Evolutionary conservation across 1,284 basidiomycete genomes (phyloP).

Genomic region (Ceratobasidium papillatum): DNA sequence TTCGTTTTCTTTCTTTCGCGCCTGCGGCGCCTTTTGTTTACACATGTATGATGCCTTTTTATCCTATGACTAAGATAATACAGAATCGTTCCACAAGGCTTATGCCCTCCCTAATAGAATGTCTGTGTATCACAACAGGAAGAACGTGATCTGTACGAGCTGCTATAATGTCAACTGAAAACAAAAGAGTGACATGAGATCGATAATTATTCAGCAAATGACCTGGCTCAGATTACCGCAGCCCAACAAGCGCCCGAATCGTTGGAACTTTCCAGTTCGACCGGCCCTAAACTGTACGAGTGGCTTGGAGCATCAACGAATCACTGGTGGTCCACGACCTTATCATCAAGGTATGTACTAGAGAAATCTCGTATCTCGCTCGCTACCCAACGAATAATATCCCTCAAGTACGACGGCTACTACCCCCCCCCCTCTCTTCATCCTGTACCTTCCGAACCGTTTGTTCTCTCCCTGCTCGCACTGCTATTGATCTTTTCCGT

Average conservation of each 20-base stretch:
- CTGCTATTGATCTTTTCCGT: background rate
- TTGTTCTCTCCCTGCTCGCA: background rate
- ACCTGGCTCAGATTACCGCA: no score
- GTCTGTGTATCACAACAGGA: no score
- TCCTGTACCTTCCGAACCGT: background rate
- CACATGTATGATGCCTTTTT: background rate
- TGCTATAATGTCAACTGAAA: no score
- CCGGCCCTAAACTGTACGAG: constrained; percentile 30
- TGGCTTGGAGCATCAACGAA: constrained; percentile 40
- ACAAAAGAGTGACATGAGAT: no score
- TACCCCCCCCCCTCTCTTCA: background rate
- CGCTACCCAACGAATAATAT: background rate
- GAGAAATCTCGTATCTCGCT: background rate
- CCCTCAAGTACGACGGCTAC: background rate
- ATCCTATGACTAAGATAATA: background rate
- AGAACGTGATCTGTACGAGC: no score
- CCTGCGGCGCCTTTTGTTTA: no score
- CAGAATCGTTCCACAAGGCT: background rate
- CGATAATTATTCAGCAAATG: no score
- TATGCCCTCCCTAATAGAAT: no score
- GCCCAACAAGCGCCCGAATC: constrained; percentile 26
- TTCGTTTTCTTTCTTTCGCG: no score
- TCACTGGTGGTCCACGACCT: constrained; percentile 14
- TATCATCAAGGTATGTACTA: constrained; percentile 38
- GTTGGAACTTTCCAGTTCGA: background rate